Evolutionary conservation across 2,329 filamentous ascomycete genomes (phyloP).

Genomic region (Fusarium transvaalense): DNA sequence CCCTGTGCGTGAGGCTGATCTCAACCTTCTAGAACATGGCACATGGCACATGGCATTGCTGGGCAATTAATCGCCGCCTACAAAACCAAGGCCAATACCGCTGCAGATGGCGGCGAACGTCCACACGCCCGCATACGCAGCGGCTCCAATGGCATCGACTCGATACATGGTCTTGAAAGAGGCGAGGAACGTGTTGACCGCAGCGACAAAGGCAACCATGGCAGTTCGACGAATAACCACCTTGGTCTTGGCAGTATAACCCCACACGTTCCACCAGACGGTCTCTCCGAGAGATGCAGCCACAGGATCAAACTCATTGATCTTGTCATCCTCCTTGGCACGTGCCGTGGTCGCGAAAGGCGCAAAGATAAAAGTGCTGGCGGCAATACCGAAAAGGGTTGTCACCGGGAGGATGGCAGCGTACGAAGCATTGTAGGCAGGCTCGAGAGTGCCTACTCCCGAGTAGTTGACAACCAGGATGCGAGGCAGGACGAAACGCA

Average conservation of each 20-base stretch:
- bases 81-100: conserved; percentile 66
- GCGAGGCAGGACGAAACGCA: conserved; percentile 76
- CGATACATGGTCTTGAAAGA: conserved; percentile 76
- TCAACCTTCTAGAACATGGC: conserved; percentile 13
- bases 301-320: conserved; percentile 70
- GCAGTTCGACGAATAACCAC: conserved; percentile 74
- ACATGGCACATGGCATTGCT: conserved; percentile 3
- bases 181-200: conserved; percentile 71
- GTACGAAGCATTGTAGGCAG: conserved; percentile 74
- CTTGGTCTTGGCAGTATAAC: conserved; percentile 72
- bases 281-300: conserved; percentile 77
- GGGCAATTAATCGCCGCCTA: conserved; percentile 58
- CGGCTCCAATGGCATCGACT: conserved; percentile 76
- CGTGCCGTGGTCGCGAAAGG: conserved; percentile 69
- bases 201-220: conserved; percentile 68
- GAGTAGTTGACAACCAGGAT: conserved; percentile 82
- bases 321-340: conserved; percentile 62
- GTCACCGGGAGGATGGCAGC: conserved; percentile 71
- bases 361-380: conserved; percentile 82
- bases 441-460: conserved; percentile 75
- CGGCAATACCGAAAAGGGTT: conserved; percentile 73
- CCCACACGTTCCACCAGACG: conserved; percentile 78
- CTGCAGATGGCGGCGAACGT: conserved; percentile 71
- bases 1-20: conserved; percentile 35
- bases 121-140: conserved; percentile 81